Percentiles rank a stretch among this genome's conserved stretches.
These are phyloP conservation scores for Magnaporthales sp. DNA, from an alignment of 2,329 filamentous ascomycete species.

Conservation along the genomic window DNA sequence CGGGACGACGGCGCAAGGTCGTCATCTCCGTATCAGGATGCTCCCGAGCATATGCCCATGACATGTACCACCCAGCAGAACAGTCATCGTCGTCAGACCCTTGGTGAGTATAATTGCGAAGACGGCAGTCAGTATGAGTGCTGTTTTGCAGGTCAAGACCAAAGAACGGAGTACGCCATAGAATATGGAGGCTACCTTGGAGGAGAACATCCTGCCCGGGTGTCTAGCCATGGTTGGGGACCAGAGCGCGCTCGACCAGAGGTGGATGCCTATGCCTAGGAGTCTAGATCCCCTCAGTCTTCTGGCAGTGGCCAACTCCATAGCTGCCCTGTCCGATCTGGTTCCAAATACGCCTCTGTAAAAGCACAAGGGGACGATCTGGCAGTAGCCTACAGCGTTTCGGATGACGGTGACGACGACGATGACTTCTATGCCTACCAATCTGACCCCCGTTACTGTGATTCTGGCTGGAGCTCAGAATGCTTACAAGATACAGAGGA, in stretches of 20 bases:
- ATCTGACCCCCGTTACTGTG: slow-evolving; percentile 54
- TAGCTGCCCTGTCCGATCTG: not conserved
- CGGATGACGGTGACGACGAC: slow-evolving; percentile 13
- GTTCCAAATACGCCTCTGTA: not conserved
- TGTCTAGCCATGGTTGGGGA: not conserved
- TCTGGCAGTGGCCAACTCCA: not conserved
- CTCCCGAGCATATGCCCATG: slow-evolving; percentile 22
- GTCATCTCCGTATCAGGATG: slow-evolving; percentile 33
- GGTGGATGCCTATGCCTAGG: not conserved
- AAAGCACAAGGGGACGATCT: not conserved
- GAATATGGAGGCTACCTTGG: not conserved
- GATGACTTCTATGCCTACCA: slow-evolving; percentile 38
- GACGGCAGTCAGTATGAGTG: not conserved
- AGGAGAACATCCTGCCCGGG: not conserved
- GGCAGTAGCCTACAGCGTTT: slow-evolving; percentile 10
- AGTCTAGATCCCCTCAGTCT: not conserved
- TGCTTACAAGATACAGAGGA: slow-evolving; percentile 95
- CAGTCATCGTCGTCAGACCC: slow-evolving; percentile 16
- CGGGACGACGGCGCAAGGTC: slow-evolving; percentile 25
- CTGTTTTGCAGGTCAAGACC: too few relatives aligned
- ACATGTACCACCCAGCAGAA: slow-evolving; percentile 18
- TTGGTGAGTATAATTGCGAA: not conserved
- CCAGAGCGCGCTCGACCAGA: not conserved
- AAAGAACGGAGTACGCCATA: not conserved
- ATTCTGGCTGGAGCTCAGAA: slow-evolving; percentile 66